Percentiles rank a stretch among this genome's conserved stretches.
phyloP scores from a whole-genome alignment of 495 filamentous ascomycete species.

The Acidiella bohemica region DNA sequence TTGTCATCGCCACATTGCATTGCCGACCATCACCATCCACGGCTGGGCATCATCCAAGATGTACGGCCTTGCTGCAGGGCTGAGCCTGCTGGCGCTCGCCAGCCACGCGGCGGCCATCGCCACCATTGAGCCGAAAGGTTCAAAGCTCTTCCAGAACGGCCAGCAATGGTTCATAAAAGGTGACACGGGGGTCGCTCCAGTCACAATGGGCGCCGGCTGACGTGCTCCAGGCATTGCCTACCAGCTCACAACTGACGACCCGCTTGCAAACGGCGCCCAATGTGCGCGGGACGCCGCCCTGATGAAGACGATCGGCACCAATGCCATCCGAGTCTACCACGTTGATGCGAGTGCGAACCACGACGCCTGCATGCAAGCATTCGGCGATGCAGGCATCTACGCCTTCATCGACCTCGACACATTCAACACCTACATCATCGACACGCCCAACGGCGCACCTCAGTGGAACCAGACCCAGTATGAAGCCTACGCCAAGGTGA shows the following conservation, averaged over 20 bases:
- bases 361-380: conserved; percentile 63
- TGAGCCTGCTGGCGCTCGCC: conserved; percentile 3
- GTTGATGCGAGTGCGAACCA: conserved; percentile 60
- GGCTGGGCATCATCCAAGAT: no score
- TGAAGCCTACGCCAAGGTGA: conserved; percentile 50
- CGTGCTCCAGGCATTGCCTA: conserved; percentile 46
- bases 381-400: conserved; percentile 77
- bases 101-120: conserved; percentile 26
- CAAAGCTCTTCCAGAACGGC: conserved; percentile 75
- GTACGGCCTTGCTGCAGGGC: not conserved
- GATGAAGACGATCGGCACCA: conserved; percentile 71
- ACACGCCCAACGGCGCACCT: conserved; percentile 32
- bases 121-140: conserved; percentile 56
- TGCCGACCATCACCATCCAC: no score
- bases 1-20: no score
- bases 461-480: conserved; percentile 61
- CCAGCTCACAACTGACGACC: conserved; percentile 49
- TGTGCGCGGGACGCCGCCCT: conserved; percentile 62
- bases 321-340: conserved; percentile 81
- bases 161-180: conserved; percentile 75
- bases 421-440: conserved; percentile 56
- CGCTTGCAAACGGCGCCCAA: conserved; percentile 60
- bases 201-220: not conserved
- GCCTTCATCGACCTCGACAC: conserved; percentile 73
- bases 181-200: conserved; percentile 21